Evolutionary conservation across 2,329 filamentous ascomycete species (phyloP).

Genomic region (Chalara sp.): DNA sequence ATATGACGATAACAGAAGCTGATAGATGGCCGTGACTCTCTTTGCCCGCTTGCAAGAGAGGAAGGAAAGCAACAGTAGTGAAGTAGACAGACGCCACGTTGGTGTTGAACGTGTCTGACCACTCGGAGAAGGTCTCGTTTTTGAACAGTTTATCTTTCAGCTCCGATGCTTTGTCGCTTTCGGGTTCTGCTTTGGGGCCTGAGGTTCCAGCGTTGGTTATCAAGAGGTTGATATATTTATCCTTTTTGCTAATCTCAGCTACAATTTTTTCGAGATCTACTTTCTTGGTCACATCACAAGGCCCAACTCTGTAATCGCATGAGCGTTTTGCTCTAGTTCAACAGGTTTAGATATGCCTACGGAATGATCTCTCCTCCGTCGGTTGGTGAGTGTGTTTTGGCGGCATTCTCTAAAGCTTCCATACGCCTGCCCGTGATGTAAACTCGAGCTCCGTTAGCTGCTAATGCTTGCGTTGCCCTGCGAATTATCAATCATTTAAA

Average conservation of each 20-base stretch:
- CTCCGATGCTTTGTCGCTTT: constrained; percentile 39
- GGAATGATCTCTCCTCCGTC: constrained; percentile 31
- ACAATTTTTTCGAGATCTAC: constrained; percentile 48
- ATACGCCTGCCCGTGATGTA: constrained; percentile 28
- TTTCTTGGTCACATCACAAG: constrained; percentile 55
- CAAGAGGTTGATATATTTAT: constrained; percentile 52
- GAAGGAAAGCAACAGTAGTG: constrained; percentile 55
- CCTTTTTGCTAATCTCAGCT: constrained; percentile 44
- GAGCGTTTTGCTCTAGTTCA: neutral
- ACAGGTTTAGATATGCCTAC: constrained; percentile 19
- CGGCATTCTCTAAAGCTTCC: constrained; percentile 25
- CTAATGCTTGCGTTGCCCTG: constrained; percentile 27
- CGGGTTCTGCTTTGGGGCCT: constrained; percentile 27
- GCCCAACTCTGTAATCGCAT: constrained; percentile 34
- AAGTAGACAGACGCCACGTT: constrained; percentile 65
- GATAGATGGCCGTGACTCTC: constrained; percentile 30
- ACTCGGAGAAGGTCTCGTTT: constrained; percentile 52
- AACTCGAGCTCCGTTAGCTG: constrained; percentile 27
- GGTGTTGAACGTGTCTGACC: constrained; percentile 63
- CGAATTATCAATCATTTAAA: constrained; percentile 31
- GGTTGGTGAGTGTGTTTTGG: constrained; percentile 46
- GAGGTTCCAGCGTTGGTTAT: constrained; percentile 51
- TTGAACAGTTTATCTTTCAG: constrained; percentile 54
- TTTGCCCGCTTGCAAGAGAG: constrained; percentile 49
- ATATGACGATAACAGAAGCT: constrained; percentile 22